Evolutionary conservation across 441 rosid genomes (phyloP).

Genomic region (Erodium trifolium): DNA sequence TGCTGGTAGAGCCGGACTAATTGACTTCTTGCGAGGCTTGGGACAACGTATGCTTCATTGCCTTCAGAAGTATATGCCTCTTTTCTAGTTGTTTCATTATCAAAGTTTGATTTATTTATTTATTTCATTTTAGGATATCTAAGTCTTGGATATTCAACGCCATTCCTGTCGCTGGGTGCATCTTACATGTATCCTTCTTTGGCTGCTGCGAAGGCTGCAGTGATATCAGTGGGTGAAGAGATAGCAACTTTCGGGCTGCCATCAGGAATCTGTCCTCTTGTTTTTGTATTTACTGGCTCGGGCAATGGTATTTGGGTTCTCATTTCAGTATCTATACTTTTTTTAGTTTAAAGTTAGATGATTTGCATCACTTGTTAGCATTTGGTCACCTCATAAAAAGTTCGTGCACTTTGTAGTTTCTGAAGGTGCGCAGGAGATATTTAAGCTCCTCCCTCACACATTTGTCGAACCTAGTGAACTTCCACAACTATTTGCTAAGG

Average conservation of each 20-base stretch:
- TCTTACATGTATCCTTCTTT: constrained; percentile 81
- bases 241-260: constrained; percentile 72
- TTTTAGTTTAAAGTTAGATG: neutral
- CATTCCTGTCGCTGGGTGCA: constrained; percentile 76
- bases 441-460: constrained; percentile 86
- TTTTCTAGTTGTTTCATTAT: neutral
- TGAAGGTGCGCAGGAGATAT: constrained; percentile 83
- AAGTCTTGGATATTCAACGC: constrained; percentile 77
- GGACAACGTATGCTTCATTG: constrained; percentile 50
- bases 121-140: constrained; percentile 47
- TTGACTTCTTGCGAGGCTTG: constrained; percentile 69
- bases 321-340: neutral
- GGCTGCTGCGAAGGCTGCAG: constrained; percentile 90
- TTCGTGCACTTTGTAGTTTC: constrained; percentile 36
- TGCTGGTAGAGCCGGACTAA: constrained; percentile 93
- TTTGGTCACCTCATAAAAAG: too few relatives aligned
- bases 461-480: constrained; percentile 70
- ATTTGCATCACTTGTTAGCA: too few relatives aligned
- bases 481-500: constrained; percentile 59
- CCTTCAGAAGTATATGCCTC: neutral
- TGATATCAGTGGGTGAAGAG: constrained; percentile 81
- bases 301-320: constrained; percentile 55
- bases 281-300: constrained; percentile 74
- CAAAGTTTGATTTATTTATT: neutral
- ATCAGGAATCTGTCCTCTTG: constrained; percentile 77